A percentile compares a stretch with the other conserved stretches of the same genome.
These are phyloP conservation scores for Coprinopsis sp. DNA, from an alignment of 768 basidiomycete species.

Conservation along the genomic window DNA sequence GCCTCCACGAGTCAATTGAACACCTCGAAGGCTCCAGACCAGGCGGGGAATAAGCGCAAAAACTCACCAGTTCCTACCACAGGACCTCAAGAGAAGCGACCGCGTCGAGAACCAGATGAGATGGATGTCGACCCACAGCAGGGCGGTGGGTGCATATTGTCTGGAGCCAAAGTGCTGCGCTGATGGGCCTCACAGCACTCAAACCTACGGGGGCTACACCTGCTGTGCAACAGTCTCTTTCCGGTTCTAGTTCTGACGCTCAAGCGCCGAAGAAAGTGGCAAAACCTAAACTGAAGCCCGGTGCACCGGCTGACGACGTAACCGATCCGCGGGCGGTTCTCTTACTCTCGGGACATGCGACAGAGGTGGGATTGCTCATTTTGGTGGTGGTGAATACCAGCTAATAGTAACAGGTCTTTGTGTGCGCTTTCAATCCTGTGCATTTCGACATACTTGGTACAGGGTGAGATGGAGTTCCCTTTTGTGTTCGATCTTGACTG, in stretches of 20 bases:
- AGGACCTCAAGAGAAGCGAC: constrained; percentile 59
- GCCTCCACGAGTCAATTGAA: too few species aligned
- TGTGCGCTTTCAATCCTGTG: constrained; percentile 74
- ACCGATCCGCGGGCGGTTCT: constrained; percentile 40
- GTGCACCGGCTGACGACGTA: constrained; percentile 39
- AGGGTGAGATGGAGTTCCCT: constrained; percentile 47
- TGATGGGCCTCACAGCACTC: too few species aligned
- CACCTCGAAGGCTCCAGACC: constrained; percentile 13
- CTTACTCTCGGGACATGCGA: constrained; percentile 53
- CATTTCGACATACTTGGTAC: constrained; percentile 59
- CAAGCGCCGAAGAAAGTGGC: constrained; percentile 20
- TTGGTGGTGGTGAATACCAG: too few species aligned
- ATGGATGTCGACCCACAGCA: constrained; percentile 39
- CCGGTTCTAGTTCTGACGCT: neutral
- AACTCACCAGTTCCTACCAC: constrained; percentile 43
- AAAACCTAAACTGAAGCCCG: constrained; percentile 31
- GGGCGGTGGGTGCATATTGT: neutral
- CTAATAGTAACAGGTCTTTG: constrained; percentile 72
- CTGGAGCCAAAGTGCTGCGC: too few species aligned
- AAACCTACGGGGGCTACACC: too few species aligned
- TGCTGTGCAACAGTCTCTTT: too few species aligned
- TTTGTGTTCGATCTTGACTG: too few species aligned
- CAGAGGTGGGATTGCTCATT: constrained; percentile 42
- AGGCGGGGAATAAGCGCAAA: constrained; percentile 45
- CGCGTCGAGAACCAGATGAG: constrained; percentile 29